Percentiles rank a stretch among this genome's conserved stretches.
Evolutionary conservation across 768 basidiomycete genomes (phyloP).

Genomic region (Mycena haematopus): DNA sequence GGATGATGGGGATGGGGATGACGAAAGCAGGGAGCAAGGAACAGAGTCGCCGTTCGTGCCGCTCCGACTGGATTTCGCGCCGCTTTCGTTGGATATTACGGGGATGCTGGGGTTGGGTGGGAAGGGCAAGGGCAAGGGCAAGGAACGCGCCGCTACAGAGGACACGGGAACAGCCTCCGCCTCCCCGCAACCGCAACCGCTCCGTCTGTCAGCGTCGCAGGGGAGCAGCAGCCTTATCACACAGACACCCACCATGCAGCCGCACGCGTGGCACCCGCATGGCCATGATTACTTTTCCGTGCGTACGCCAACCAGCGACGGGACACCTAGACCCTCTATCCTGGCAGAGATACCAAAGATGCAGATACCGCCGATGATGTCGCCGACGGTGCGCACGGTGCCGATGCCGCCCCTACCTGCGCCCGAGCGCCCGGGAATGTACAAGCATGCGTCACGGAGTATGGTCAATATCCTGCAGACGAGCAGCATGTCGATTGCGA

Average conservation of each 20-base stretch:
- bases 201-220: conserved; percentile 12
- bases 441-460: conserved; percentile 67
- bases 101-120: conserved; percentile 8
- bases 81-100: conserved; percentile 43
- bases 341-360: no score
- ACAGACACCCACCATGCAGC: conserved; percentile 9
- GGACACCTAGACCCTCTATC: neutral
- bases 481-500: conserved; percentile 27
- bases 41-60: conserved; percentile 29
- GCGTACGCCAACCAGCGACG: conserved; percentile 33
- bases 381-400: conserved; percentile 31
- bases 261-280: conserved; percentile 12
- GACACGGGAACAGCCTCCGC: neutral
- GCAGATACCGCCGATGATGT: conserved; percentile 13
- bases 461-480: conserved; percentile 60
- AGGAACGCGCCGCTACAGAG: conserved; percentile 24
- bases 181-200: no score
- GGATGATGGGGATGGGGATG: conserved; percentile 23
- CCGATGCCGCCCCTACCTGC: conserved; percentile 22
- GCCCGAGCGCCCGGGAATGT: conserved; percentile 51
- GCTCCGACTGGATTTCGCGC: conserved; percentile 37
- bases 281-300: conserved; percentile 30
- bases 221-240: conserved; percentile 1
- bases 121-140: conserved; percentile 38
- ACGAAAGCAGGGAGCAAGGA: conserved; percentile 24